Conservation (phyloP, 2,329 filamentous ascomycete genomes). For the Arthrobotrys megalospora region DNA sequence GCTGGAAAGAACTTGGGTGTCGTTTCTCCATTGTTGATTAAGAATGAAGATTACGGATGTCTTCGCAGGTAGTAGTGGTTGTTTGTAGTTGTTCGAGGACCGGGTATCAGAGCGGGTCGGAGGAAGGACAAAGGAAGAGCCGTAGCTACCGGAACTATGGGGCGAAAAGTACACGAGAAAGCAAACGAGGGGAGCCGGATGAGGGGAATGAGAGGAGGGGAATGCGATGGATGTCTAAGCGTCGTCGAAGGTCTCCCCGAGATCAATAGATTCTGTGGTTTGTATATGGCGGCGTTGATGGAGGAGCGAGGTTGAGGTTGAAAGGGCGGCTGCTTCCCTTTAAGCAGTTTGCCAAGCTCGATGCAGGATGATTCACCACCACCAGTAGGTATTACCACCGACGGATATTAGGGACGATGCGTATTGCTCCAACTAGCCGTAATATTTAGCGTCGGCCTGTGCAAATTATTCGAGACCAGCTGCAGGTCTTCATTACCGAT, state of each 20-base stretch:
- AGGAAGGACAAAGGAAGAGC: conserved; percentile 34
- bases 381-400: not conserved
- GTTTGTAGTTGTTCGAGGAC: not conserved
- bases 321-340: conserved; percentile 48
- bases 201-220: conserved; percentile 23
- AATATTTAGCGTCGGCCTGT: too few relatives aligned
- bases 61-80: not conserved
- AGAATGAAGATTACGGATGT: not conserved
- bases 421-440: not conserved
- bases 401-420: conserved; percentile 1
- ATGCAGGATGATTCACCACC: conserved; percentile 58
- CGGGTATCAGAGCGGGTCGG: conserved; percentile 18
- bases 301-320: conserved; percentile 42
- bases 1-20: conserved; percentile 97
- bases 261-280: conserved; percentile 12
- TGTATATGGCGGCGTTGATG: conserved; percentile 21
- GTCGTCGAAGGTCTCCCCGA: conserved; percentile 14
- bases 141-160: conserved; percentile 42
- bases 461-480: not conserved
- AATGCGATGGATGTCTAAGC: not conserved
- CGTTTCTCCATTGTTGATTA: conserved; percentile 74
- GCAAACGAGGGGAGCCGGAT: conserved; percentile 4
- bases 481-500: not conserved
- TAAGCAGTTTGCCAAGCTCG: conserved; percentile 48
- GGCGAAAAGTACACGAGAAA: not conserved